A percentile compares a stretch with the other conserved stretches of the same genome.
Conservation (phyloP, 2,329 filamentous ascomycete genomes). For the Pseudogymnoascus sp. region DNA sequence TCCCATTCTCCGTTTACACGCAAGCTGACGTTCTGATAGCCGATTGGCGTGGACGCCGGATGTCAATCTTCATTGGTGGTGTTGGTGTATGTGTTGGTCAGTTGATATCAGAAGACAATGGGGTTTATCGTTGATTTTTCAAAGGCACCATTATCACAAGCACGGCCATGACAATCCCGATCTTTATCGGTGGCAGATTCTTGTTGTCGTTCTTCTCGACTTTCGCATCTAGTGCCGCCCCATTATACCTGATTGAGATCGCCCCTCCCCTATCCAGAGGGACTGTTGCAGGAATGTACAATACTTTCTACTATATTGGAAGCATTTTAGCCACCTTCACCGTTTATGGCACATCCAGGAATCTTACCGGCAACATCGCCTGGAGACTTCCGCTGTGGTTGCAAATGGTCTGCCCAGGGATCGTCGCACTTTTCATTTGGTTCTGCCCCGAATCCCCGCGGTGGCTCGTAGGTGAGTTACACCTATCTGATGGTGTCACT, state of each 20-base stretch:
- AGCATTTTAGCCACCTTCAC: background rate
- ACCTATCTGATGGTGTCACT: no score
- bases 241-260: background rate
- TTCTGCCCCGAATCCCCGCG: background rate
- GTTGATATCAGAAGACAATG: no score
- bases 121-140: conserved; percentile 32
- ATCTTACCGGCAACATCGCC: background rate
- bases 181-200: conserved; percentile 46
- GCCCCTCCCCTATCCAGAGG: background rate
- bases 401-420: background rate
- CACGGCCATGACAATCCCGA: conserved; percentile 10
- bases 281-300: background rate
- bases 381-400: background rate
- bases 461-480: no score
- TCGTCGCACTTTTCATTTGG: background rate
- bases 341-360: background rate
- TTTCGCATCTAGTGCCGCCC: background rate
- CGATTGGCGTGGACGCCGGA: no score
- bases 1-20: no score
- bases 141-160: conserved; percentile 37
- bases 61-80: no score
- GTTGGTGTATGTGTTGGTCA: no score
- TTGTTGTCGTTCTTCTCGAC: conserved; percentile 44
- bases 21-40: no score
- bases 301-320: background rate